Evolutionary conservation across 2,329 filamentous ascomycete genomes (phyloP).

Genomic region (Chaetomium sp.): DNA sequence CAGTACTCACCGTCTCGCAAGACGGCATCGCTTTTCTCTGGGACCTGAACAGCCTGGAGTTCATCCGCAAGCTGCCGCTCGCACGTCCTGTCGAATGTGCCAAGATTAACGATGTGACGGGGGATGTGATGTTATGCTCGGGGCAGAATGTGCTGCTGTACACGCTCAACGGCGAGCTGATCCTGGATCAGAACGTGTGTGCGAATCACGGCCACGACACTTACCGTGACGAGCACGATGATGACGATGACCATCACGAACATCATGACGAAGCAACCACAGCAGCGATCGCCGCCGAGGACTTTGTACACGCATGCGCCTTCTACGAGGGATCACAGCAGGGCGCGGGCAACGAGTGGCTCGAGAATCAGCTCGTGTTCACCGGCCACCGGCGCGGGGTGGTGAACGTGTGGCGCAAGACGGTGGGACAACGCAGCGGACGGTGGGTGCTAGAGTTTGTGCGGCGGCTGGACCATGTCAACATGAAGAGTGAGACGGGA

Average conservation of each 20-base stretch:
- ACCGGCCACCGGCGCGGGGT: slow-evolving; percentile 80
- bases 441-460: slow-evolving; percentile 73
- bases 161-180: slow-evolving; percentile 77
- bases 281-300: slow-evolving; percentile 50
- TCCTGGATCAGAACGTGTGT: slow-evolving; percentile 78
- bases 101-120: slow-evolving; percentile 81
- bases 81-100: slow-evolving; percentile 62
- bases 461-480: slow-evolving; percentile 73
- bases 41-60: slow-evolving; percentile 87
- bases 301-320: slow-evolving; percentile 73
- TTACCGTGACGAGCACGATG: neutral
- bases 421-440: slow-evolving; percentile 46
- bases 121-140: slow-evolving; percentile 80
- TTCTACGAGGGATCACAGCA: slow-evolving; percentile 77
- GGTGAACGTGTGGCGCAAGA: slow-evolving; percentile 68
- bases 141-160: slow-evolving; percentile 70
- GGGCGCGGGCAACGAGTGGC: slow-evolving; percentile 69
- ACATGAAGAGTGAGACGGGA: slow-evolving; percentile 56
- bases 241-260: neutral
- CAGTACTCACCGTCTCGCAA: slow-evolving; percentile 73
- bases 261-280: too few species aligned
- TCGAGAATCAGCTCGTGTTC: slow-evolving; percentile 78
- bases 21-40: slow-evolving; percentile 84
- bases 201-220: neutral
- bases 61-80: slow-evolving; percentile 66